Percentiles rank a stretch among this genome's conserved stretches.
These are phyloP conservation scores for Chlorella vulgaris DNA, from an alignment of 139 green algal species.

Conservation along the genomic window DNA sequence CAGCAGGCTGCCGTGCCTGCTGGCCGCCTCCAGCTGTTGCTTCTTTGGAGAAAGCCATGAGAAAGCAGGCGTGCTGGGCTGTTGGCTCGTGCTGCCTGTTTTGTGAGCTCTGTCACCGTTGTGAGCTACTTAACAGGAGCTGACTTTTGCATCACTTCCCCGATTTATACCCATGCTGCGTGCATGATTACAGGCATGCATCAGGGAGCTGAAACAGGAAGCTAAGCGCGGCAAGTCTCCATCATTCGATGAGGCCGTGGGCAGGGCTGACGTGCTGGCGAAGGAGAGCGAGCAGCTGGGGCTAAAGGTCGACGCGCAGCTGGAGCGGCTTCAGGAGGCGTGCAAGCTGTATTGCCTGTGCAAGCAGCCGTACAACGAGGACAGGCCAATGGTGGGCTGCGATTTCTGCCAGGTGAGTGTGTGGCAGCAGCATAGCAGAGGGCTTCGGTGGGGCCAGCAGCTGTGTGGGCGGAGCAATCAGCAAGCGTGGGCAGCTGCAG, in stretches of 20 bases:
- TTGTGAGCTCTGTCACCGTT: too few relatives aligned
- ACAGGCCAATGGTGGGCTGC: slow-evolving; percentile 69
- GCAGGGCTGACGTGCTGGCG: slow-evolving; percentile 21
- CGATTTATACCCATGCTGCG: neutral
- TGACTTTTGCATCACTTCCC: too few relatives aligned
- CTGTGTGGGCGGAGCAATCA: too few relatives aligned
- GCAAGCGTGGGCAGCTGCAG: too few relatives aligned
- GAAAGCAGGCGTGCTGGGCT: too few relatives aligned
- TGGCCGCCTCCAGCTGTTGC: too few relatives aligned
- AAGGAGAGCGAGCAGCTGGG: slow-evolving; percentile 31
- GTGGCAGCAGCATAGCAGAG: neutral
- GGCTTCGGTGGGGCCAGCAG: too few relatives aligned
- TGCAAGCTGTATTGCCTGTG: slow-evolving; percentile 73
- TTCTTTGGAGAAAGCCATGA: too few relatives aligned
- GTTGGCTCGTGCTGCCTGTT: too few relatives aligned
- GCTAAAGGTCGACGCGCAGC: slow-evolving; percentile 31
- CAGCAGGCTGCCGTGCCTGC: too few relatives aligned
- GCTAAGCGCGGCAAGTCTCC: neutral
- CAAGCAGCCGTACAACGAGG: slow-evolving; percentile 63
- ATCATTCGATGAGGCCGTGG: slow-evolving; percentile 3
- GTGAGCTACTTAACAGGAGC: too few relatives aligned
- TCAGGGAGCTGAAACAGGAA: neutral
- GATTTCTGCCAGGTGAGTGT: slow-evolving; percentile 57
- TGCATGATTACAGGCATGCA: neutral
- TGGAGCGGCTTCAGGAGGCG: slow-evolving; percentile 52